These are phyloP conservation scores for Trichocomaceae sp. DNA, from an alignment of 2,329 filamentous ascomycete species.

Conservation along the genomic window DNA sequence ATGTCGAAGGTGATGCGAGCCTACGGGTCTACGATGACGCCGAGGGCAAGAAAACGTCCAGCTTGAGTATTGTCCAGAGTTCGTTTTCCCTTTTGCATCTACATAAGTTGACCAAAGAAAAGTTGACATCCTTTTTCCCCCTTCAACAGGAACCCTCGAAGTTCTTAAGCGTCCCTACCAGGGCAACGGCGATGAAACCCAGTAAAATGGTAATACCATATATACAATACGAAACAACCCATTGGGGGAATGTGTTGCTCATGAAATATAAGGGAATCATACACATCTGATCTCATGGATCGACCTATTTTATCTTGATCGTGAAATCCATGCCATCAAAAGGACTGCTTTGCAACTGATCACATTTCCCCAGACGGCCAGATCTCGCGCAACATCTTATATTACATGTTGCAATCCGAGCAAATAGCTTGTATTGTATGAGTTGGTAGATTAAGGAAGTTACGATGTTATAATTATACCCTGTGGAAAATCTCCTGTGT, in stretches of 20 bases:
- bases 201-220: background rate
- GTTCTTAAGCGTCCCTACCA: conserved; percentile 28
- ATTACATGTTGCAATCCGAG: background rate
- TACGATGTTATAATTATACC: conserved; percentile 6
- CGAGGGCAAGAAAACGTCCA: conserved; percentile 59
- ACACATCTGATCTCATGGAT: background rate
- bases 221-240: background rate
- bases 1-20: conserved; percentile 73
- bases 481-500: conserved; percentile 1
- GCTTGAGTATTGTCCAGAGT: conserved; percentile 74
- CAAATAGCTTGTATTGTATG: background rate
- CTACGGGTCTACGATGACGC: conserved; percentile 61
- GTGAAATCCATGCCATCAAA: background rate
- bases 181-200: conserved; percentile 2
- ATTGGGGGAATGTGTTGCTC: background rate
- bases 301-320: background rate
- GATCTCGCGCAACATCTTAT: background rate
- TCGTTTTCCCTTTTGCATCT: conserved; percentile 32
- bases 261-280: background rate
- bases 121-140: background rate
- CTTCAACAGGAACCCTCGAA: conserved; percentile 25
- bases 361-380: background rate
- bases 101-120: background rate
- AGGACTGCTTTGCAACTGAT: background rate
- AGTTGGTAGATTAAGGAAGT: background rate